Percentiles rank a stretch among this genome's conserved stretches.
phyloP scores from a whole-genome alignment of 164 flowering plant genomes.

The Nymphaea colorata region DNA sequence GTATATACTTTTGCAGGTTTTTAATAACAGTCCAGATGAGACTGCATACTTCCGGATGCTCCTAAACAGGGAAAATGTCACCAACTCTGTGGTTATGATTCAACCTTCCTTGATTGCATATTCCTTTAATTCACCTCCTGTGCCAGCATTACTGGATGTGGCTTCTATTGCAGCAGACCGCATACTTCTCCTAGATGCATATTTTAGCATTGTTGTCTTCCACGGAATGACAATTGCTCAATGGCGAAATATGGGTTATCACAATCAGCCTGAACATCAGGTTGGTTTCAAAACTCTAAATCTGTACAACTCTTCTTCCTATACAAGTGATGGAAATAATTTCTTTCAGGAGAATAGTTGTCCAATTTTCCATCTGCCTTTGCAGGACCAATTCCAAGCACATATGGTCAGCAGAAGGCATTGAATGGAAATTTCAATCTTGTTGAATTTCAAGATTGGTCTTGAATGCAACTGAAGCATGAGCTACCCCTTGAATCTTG shows the following conservation, averaged over 20 bases:
- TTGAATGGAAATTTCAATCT: no score
- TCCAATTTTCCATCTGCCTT: no score
- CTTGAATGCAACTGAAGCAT: no score
- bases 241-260: constrained; percentile 95
- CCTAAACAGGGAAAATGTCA: constrained; percentile 66
- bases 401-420: no score
- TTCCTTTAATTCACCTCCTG: constrained; percentile 59
- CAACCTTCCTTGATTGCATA: constrained; percentile 89
- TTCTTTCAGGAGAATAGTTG: no score
- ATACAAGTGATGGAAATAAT: no score
- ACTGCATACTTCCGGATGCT: constrained; percentile 96
- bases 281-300: constrained; percentile 16
- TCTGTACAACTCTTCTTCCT: no score
- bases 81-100: constrained; percentile 90
- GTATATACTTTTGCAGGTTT: constrained; percentile 43
- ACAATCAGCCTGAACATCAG: constrained; percentile 81
- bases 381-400: no score
- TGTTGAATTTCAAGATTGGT: no score
- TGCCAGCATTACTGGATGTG: constrained; percentile 84
- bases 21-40: constrained; percentile 98
- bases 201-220: constrained; percentile 84
- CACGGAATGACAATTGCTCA: constrained; percentile 98
- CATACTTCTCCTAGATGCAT: constrained; percentile 77
- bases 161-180: constrained; percentile 80
- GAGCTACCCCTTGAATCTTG: no score